Base-by-base conservation (phyloP, 208 protist species). In the Leishmania lainsoni region DNA sequence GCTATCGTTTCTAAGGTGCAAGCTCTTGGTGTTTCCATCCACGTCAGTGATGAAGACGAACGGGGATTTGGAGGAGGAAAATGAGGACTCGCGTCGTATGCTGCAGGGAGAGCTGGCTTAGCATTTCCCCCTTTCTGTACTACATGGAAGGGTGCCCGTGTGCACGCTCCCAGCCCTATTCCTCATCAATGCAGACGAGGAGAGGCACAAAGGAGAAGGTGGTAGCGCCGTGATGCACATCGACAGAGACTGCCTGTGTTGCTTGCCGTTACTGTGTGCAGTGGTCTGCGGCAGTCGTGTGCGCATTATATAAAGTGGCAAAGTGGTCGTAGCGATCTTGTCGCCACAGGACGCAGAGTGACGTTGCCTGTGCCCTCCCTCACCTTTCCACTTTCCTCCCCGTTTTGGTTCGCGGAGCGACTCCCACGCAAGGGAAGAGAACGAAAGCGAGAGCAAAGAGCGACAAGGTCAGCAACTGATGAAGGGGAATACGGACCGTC, bases 1-100 rank as follows among this genome's bases (percentile, higher is more conserved):
- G 82, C 32, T 86, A 80, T 45, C 82, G 82, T 35, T 86, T 68
- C 29, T 68, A 68, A 39, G 29, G 29, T 39, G 61, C 29, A 29
- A 12, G 29, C 29, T 8, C 29, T 2, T 68, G 29, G 29, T 35
- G 61, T 39, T 8, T n/a, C 29, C 61, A 68, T 68, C 61, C 29
- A 20, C 61, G 61, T n/a, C 26, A 68, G 29, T 42, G 29, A 39
- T n/a, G 61, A 68, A 39, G 29, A 39, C 29, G 39, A 68, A 68
- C 29, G 29, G 61, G 1, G 61, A 68, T 39, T 22, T 68, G 29
- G 61, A 8, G 61, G 26, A 39, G 39, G 26, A 49, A 17, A 8
- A 29, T n/a, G 48, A 48, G 14, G n/a, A n/a, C 22, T 35, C 8
- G 35, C 22, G 48, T 29, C n/a, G 70, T 48, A 20, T 74, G 39